Percentiles rank a stretch among this genome's conserved stretches.
Evolutionary conservation across 495 filamentous ascomycete species (phyloP).

Genomic region (Amniculicola lignicola): DNA sequence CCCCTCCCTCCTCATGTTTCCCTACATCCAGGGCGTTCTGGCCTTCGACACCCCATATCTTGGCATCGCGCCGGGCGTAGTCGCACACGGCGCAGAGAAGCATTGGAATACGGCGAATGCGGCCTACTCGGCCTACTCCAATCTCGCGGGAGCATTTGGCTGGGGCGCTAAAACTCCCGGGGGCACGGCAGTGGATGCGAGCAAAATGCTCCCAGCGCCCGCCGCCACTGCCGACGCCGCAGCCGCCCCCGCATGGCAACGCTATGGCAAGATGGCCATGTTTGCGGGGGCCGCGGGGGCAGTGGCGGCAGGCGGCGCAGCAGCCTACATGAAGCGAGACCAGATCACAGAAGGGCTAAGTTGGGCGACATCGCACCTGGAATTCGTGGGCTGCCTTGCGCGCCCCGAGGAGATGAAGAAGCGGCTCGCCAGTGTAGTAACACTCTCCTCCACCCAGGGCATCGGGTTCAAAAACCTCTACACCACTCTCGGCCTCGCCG

Average conservation of each 20-base stretch:
- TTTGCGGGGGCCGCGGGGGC: slow-evolving; percentile 78
- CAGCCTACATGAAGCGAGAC: slow-evolving; percentile 79
- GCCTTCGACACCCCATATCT: slow-evolving; percentile 96
- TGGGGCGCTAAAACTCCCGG: slow-evolving; percentile 39
- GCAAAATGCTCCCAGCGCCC: slow-evolving; percentile 37
- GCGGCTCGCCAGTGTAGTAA: slow-evolving; percentile 58
- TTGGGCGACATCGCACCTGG: slow-evolving; percentile 90
- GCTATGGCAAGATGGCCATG: slow-evolving; percentile 80
- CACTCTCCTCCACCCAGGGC: slow-evolving; percentile 52
- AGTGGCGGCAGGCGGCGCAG: slow-evolving; percentile 76
- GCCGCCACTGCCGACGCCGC: slow-evolving; percentile 49
- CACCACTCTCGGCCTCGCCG: slow-evolving; percentile 68
- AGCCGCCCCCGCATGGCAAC: slow-evolving; percentile 58
- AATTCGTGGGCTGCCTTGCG: slow-evolving; percentile 86
- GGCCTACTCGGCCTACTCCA: slow-evolving; percentile 65
- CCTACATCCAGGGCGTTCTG: slow-evolving; percentile 76
- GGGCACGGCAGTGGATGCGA: slow-evolving; percentile 18
- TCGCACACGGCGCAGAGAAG: slow-evolving; percentile 82
- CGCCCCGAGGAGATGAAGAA: slow-evolving; percentile 70
- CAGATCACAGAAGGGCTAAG: slow-evolving; percentile 65
- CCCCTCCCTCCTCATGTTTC: slow-evolving; percentile 57
- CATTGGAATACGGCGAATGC: slow-evolving; percentile 73
- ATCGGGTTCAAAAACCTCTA: slow-evolving; percentile 79
- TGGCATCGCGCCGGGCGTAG: slow-evolving; percentile 81
- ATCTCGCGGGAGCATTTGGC: slow-evolving; percentile 60